Percentiles rank a stretch among this genome's conserved stretches.
phyloP scores from a whole-genome alignment of 352 stramenopile species.

The Phytophthora meadii region DNA sequence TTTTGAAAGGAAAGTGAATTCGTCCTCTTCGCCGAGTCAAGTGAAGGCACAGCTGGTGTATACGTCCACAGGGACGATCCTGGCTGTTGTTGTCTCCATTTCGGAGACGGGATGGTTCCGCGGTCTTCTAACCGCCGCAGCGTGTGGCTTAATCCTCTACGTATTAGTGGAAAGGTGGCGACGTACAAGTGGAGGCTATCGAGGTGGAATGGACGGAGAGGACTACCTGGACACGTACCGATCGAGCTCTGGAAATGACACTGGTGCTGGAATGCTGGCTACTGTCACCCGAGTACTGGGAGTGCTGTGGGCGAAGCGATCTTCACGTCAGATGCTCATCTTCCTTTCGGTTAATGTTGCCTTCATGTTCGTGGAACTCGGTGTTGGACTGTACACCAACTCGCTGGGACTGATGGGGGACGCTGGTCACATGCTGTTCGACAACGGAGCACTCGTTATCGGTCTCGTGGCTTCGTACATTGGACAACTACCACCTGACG shows the following conservation, averaged over 20 bases:
- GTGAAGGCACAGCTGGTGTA: constrained; percentile 45
- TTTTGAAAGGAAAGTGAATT: constrained; percentile 21
- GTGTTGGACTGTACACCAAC: constrained; percentile 85
- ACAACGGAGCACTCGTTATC: constrained; percentile 87
- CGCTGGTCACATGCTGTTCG: constrained; percentile 91
- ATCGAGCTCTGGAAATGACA: constrained; percentile 5
- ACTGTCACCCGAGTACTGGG: constrained; percentile 35
- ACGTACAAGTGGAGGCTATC: constrained; percentile 1
- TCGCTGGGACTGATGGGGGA: constrained; percentile 88
- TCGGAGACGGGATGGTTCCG: constrained; percentile 65
- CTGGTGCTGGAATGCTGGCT: not conserved
- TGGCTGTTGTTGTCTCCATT: constrained; percentile 46
- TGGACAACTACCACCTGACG: constrained; percentile 69
- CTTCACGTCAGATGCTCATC: constrained; percentile 82
- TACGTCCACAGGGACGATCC: constrained; percentile 43
- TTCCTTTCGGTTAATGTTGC: constrained; percentile 82
- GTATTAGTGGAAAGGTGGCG: constrained; percentile 48
- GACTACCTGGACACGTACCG: constrained; percentile 56
- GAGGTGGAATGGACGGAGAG: constrained; percentile 18
- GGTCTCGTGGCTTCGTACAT: constrained; percentile 87
- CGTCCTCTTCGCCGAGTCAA: constrained; percentile 34
- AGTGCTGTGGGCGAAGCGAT: constrained; percentile 59
- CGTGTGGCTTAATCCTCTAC: constrained; percentile 60
- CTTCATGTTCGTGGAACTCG: constrained; percentile 91
- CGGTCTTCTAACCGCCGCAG: constrained; percentile 42